A percentile compares a stretch with the other conserved stretches of the same genome.
Evolutionary conservation across 805 yeast species (phyloP).

Genomic region (Candida pseudoglaebosa): DNA sequence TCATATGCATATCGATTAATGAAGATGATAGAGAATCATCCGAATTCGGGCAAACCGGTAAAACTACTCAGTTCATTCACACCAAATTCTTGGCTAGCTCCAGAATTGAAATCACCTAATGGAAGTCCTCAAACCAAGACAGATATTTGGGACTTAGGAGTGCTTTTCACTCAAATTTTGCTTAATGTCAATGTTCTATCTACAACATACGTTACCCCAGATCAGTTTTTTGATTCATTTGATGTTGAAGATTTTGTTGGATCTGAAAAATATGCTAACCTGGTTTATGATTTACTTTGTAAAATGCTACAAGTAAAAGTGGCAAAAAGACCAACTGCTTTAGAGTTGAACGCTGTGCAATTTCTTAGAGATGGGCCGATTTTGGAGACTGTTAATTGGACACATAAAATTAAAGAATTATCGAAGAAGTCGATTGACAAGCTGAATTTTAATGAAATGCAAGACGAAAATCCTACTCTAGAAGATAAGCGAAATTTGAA

Average conservation of each 20-base stretch:
- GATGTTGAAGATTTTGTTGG: conserved; percentile 37
- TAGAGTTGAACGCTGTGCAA: conserved; percentile 79
- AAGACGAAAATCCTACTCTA: neutral
- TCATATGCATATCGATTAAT: conserved; percentile 41
- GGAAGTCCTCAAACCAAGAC: conserved; percentile 71
- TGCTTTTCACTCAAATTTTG: conserved; percentile 49
- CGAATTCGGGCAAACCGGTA: conserved; percentile 11
- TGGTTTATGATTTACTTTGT: conserved; percentile 62
- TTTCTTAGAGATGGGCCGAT: conserved; percentile 73
- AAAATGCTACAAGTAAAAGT: conserved; percentile 63
- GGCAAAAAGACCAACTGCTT: conserved; percentile 72
- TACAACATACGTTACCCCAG: conserved; percentile 54
- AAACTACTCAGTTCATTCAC: conserved; percentile 8
- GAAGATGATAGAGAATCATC: conserved; percentile 22
- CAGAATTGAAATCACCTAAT: conserved; percentile 51
- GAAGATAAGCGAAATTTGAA: neutral
- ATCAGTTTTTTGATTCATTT: conserved; percentile 28
- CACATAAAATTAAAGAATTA: conserved; percentile 3
- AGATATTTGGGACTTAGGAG: conserved; percentile 93
- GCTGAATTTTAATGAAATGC: neutral
- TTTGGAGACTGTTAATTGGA: conserved; percentile 17
- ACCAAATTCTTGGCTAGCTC: conserved; percentile 67
- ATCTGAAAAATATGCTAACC: conserved; percentile 63
- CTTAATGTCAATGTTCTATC: conserved; percentile 51
- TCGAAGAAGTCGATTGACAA: neutral